Base-by-base conservation (phyloP, 208 protist species). In the Leishmania guyanensis region DNA sequence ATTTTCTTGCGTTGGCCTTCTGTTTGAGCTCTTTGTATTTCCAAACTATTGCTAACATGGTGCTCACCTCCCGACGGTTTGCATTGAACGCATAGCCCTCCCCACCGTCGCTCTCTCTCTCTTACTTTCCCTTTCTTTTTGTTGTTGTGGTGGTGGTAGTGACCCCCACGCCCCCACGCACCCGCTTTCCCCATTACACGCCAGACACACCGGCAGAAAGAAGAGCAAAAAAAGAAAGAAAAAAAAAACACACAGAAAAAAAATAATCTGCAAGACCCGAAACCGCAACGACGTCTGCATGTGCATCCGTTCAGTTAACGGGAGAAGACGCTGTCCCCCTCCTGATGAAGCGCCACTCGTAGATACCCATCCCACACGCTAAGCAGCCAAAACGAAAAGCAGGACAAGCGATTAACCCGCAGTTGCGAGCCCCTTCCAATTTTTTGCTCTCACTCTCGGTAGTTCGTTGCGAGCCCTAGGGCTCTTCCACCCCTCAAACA, bases 241-340 rank as follows among this genome's bases (percentile, higher is more conserved):
- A 4, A 39, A 26, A 26, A 58, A 5, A 10, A 26, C 6, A 58
- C 53, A 58, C 17, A 58, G 54, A 26, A 58, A 64, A 58, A 16
- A 58, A 26, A 58, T 22, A 68, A 68, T 33, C 26, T 29, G 26
- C 6, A 68, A 16, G 62, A 20, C 62, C 17, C 43, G 46, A 62
- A 22, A 62, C 20, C 26, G 22, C 51, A 17, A 62, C 51, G 29
- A 76, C 72, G 72, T 43, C 51, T 76, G 72, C 50, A 76, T 76
- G 72, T 76, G 51, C 72, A 76, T 39, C 51, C 12, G 72, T 76
- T 14, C 6, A 43, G 16, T 14, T n/a, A 33, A 29, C 69, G 20
- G 36, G 69, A 73, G 39, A 51, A 73, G 69, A 20, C 69, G 69
- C 26, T 26, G 69, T 76, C 72, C 72, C 72, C 43, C 53, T 46